Percentiles rank a stretch among this genome's conserved stretches.
Evolutionary conservation across 495 filamentous ascomycete species (phyloP).

Genomic region (Aspergillus saccharolyticus): DNA sequence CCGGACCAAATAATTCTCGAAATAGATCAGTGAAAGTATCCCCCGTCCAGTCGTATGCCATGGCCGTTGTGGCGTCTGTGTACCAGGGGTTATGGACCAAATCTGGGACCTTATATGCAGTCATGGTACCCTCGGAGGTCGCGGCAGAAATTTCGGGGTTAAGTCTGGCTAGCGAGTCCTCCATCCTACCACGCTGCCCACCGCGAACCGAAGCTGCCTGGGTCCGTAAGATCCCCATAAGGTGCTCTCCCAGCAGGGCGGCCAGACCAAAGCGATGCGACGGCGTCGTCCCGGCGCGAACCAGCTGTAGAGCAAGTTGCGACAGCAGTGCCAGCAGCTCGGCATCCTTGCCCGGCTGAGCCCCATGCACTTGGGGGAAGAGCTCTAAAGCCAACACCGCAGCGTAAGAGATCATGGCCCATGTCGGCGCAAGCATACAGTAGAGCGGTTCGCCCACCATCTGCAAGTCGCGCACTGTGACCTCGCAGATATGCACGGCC

Average conservation of each 20-base stretch:
- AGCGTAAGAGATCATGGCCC: constrained; percentile 30
- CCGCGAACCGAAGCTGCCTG: constrained; percentile 5
- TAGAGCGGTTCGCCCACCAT: constrained; percentile 23
- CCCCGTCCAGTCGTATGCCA: constrained; percentile 9
- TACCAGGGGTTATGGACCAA: constrained; percentile 19
- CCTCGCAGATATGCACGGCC: constrained; percentile 29
- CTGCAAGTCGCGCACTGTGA: constrained; percentile 22
- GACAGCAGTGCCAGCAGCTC: constrained; percentile 22
- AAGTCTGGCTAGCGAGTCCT: background rate
- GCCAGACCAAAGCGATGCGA: constrained; percentile 26
- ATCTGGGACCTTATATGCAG: background rate
- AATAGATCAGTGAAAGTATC: constrained; percentile 23
- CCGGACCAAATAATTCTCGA: constrained; percentile 22
- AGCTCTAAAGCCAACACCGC: constrained; percentile 22
- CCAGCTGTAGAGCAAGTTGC: constrained; percentile 22
- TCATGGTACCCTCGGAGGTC: background rate
- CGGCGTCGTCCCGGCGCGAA: constrained; percentile 22
- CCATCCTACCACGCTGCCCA: background rate
- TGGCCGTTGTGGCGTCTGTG: constrained; percentile 8
- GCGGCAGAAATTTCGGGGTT: background rate
- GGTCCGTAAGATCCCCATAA: constrained; percentile 18
- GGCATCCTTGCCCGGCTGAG: constrained; percentile 12
- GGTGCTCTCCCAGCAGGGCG: constrained; percentile 24
- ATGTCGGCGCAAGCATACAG: constrained; percentile 29
- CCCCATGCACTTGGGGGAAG: constrained; percentile 15